A percentile compares a stretch with the other conserved stretches of the same genome.
phyloP scores from a whole-genome alignment of 257 asterid genomes.

The Solanum gracilifrons region DNA sequence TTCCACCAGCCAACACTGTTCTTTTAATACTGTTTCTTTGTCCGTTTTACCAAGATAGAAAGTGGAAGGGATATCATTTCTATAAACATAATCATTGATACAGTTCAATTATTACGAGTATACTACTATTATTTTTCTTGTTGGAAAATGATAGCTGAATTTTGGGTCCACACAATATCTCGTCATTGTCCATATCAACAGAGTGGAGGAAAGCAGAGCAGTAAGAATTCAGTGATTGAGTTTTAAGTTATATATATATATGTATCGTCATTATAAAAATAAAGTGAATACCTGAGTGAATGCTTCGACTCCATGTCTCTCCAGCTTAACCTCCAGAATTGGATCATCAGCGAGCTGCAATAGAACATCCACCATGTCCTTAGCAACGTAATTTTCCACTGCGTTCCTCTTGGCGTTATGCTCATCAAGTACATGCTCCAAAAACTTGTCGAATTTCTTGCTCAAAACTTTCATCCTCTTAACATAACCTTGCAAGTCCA shows the following conservation, averaged over 20 bases:
- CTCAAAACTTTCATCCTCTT: conserved; percentile 31
- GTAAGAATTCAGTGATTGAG: not conserved
- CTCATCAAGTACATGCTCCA: conserved; percentile 33
- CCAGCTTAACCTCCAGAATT: conserved; percentile 25
- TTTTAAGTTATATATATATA: not conserved
- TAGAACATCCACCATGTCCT: conserved; percentile 39
- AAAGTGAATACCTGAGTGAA: conserved; percentile 22
- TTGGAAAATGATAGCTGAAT: not conserved
- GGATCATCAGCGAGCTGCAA: conserved; percentile 36
- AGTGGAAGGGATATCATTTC: not conserved
- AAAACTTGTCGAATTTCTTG: conserved; percentile 32
- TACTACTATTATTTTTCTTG: not conserved
- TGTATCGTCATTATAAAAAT: not conserved
- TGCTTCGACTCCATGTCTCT: conserved; percentile 39
- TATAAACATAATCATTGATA: not conserved
- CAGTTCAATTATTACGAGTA: not conserved
- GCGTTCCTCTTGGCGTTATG: conserved; percentile 8
- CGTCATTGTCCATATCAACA: not conserved
- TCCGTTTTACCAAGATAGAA: not conserved
- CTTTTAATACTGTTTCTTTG: not conserved
- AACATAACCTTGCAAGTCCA: conserved; percentile 32
- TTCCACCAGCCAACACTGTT: conserved; percentile 63
- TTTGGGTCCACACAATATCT: not conserved
- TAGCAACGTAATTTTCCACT: not conserved
- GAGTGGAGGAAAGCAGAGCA: not conserved